Base-by-base conservation (phyloP, 345 rosid species). In the Carallia pectinifolia region DNA sequence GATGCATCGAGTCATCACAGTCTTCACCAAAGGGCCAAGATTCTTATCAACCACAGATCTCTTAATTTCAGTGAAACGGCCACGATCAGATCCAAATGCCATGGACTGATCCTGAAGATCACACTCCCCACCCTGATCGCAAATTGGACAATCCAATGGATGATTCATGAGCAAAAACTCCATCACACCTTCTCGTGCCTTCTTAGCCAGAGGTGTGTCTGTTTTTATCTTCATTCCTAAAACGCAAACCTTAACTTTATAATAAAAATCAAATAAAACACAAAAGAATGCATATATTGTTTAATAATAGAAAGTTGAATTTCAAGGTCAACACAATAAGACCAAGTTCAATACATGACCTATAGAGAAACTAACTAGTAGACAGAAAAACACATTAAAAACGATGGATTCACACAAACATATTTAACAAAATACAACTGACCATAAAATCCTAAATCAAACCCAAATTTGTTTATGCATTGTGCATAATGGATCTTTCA, bases 71-170 rank as follows among this genome's bases (percentile, higher is more conserved):
- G 97, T 90, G 79, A 95, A 95, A 70, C 99, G 87, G 62, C 98
- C 98, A 58, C 98, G 93, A 64, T 96, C 98, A 61, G 99, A 89
- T 54, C 99, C 99, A 77, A 96, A 96, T 63, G 99, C 99, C 99
- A 96, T 96, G 58, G 97, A 92, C 79, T 96, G 99, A 81, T 95
- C 99, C 74, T 95, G 99, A 66, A 95, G 97, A 85, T 95, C 99
- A 77, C 99, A 92, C 64, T 95, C 99, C 70, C 98, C 99, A 72
- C 99, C 99, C 75, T 92, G 99, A 74, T 92, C 99, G 77, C 99
- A 95, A 16, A 92, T 95, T 61, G 99, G 99, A 53, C 99, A 95
- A 81, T 95, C 99, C 66, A 95, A 60, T 15, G 99, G 99, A 81
- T 90, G 99, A 68, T 95, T 95, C 98, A 95, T 95, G 77, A 95